Percentiles rank a stretch among this genome's conserved stretches.
phyloP scores from a whole-genome alignment of 2,329 filamentous ascomycete species.

The Blumeriella jaapii region DNA sequence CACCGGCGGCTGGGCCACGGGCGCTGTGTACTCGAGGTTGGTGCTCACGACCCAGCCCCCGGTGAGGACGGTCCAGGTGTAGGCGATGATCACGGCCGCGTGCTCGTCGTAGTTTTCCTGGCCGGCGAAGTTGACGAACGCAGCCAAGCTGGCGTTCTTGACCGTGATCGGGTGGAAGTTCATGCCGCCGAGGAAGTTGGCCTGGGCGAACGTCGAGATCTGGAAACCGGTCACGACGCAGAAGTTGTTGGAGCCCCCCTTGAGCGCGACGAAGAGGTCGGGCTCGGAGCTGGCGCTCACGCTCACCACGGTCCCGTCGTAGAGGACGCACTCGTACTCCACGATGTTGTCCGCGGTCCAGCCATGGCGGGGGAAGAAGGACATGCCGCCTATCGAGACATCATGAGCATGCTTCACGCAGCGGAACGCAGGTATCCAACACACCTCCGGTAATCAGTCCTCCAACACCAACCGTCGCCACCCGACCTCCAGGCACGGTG shows the following conservation, averaged over 20 bases:
- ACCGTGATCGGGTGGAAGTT: conserved; percentile 22
- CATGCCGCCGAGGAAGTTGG: conserved; percentile 7
- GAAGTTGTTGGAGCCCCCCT: conserved; percentile 46
- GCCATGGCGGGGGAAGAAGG: conserved; percentile 33
- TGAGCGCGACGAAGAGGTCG: conserved; percentile 41
- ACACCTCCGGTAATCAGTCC: conserved; percentile 28
- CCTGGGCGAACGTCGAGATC: conserved; percentile 4
- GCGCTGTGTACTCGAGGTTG: conserved; percentile 31
- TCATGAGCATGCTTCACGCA: too few relatives aligned
- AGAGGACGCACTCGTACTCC: conserved; percentile 41
- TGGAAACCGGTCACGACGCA: conserved; percentile 38
- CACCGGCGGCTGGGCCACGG: conserved; percentile 39
- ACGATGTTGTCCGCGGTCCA: conserved; percentile 39
- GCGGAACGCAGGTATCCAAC: too few relatives aligned
- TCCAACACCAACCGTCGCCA: conserved; percentile 28
- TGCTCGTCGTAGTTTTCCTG: conserved; percentile 3
- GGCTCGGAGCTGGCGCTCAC: conserved; percentile 26
- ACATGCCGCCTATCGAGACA: conserved; percentile 24
- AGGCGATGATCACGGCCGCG: conserved; percentile 1
- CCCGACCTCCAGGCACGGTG: conserved; percentile 28
- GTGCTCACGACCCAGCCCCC: conserved; percentile 45
- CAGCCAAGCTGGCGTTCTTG: neutral
- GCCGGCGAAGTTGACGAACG: conserved; percentile 3
- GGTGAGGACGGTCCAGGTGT: neutral
- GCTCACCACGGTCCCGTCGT: conserved; percentile 37